Evolutionary conservation across 352 stramenopile genomes (phyloP), one percentile per base, ranked within the genome.

Genomic region (Phytophthora vignae): DNA sequence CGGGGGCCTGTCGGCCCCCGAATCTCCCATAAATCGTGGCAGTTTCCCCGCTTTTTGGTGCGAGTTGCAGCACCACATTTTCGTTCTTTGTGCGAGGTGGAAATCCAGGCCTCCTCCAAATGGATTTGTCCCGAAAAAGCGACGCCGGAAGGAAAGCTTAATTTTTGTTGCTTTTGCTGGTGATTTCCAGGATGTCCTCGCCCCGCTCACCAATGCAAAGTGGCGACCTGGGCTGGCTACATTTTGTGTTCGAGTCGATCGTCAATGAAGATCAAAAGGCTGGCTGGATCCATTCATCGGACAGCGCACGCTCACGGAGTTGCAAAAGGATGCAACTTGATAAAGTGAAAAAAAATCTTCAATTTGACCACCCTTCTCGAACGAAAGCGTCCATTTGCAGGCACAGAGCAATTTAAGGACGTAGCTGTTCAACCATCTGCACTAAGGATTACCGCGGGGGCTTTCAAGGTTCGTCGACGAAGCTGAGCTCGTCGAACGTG

Each of bases 401-500:
- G 29, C 21, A 53, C 33, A 31, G 48, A 31, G 33, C 33, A 64
- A 46, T 64, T 27, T 8, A 17, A 8, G 46, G 17, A 54, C 19
- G 46, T 54, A 54, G 42, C 36, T 42, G 36, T 42, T 44, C 14
- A 36, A n/a, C 25, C 55, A 62, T 42, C 14, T 56, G 14, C 22
- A 40, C 22, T 40, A 56, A 29, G 27, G 22, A 46, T 36, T 36
- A 36, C 29, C 29, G 29, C 10, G 8, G 29, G 8, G 7, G 8
- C 48, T 33, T 9, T 59, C 46, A 60, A 54, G 33, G 46, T 11
- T 61, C 29, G 38, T 73, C 68, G 5, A 77, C 33, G 25, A 71
- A 57, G 46, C 71, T 69, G 19, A 86, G 66, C 55, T 89, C 87
- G 63, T 84, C 90, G 74, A 92, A 96, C 62, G 94, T 89, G 42